phyloP scores from a whole-genome alignment of 1,139 yeast genomes.

The Geotrichum aggregatum region DNA sequence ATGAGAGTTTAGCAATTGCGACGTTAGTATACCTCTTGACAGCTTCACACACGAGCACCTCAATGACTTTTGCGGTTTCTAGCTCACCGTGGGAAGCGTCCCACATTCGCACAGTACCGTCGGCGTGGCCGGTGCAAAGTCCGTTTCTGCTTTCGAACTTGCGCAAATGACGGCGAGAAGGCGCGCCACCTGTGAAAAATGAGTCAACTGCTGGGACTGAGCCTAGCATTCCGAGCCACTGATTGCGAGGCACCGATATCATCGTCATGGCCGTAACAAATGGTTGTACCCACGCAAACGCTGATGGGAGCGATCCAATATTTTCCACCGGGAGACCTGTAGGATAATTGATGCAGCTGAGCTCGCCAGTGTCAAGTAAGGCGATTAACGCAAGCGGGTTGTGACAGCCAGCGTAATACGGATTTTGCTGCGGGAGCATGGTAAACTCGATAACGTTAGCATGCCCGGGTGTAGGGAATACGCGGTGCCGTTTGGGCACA shows the following conservation, averaged over 20 bases:
- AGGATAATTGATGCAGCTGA: slow-evolving; percentile 52
- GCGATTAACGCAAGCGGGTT: slow-evolving; percentile 50
- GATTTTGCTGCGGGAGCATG: slow-evolving; percentile 49
- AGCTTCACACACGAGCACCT: slow-evolving; percentile 50
- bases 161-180: slow-evolving; percentile 54
- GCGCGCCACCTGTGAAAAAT: slow-evolving; percentile 70
- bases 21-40: slow-evolving; percentile 44
- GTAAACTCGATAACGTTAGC: slow-evolving; percentile 45
- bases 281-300: slow-evolving; percentile 74
- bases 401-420: slow-evolving; percentile 44
- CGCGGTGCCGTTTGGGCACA: slow-evolving; percentile 55
- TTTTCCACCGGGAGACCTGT: slow-evolving; percentile 54
- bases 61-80: slow-evolving; percentile 57
- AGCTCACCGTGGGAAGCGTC: slow-evolving; percentile 76
- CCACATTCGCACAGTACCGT: slow-evolving; percentile 73
- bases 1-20: slow-evolving; percentile 57
- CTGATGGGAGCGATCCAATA: slow-evolving; percentile 68
- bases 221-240: slow-evolving; percentile 73
- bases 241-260: slow-evolving; percentile 54
- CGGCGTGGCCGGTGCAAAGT: slow-evolving; percentile 73
- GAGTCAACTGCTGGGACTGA: slow-evolving; percentile 35
- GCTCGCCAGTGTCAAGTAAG: slow-evolving; percentile 55
- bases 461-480: slow-evolving; percentile 49
- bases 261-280: slow-evolving; percentile 56
- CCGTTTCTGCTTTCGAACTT: slow-evolving; percentile 59